These are phyloP conservation scores for Tillandsia fasciculata DNA, from an alignment of 176 grass and related monocot genomes.

Conservation along the genomic window DNA sequence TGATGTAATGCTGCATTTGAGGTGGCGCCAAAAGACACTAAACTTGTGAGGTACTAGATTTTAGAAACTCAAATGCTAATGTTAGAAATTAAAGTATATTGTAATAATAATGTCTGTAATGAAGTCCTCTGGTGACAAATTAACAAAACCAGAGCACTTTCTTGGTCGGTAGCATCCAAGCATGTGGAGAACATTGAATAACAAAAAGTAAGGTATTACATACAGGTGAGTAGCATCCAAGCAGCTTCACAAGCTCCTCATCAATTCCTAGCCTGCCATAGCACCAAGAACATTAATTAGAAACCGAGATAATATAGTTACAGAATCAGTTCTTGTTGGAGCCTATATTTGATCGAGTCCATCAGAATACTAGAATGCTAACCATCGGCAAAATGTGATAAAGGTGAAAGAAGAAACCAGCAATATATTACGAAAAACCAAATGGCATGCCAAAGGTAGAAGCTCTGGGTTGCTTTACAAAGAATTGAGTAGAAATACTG, in stretches of 20 bases:
- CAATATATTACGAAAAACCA: too few relatives aligned
- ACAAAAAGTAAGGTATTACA: conserved; percentile 9
- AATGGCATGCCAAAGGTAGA: neutral
- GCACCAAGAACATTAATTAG: conserved; percentile 16
- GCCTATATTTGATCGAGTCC: too few relatives aligned
- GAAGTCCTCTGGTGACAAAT: neutral
- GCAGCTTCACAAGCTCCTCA: conserved; percentile 63
- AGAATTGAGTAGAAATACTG: conserved; percentile 11
- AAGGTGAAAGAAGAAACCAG: neutral
- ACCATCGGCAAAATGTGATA: too few relatives aligned
- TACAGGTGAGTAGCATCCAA: conserved; percentile 74
- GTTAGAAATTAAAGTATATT: too few relatives aligned
- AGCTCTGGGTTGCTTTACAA: neutral
- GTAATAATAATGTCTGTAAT: neutral
- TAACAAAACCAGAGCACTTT: neutral
- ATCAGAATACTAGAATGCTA: too few relatives aligned
- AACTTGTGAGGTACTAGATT: too few relatives aligned
- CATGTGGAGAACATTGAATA: neutral
- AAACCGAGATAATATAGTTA: neutral
- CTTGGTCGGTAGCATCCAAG: neutral
- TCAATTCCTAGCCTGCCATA: conserved; percentile 80
- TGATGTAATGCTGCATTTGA: too few relatives aligned
- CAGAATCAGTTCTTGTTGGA: too few relatives aligned
- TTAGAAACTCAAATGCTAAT: too few relatives aligned
- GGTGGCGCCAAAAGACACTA: too few relatives aligned